phyloP scores from a whole-genome alignment of 2,329 filamentous ascomycete genomes.

The Exophiala viscosa region DNA sequence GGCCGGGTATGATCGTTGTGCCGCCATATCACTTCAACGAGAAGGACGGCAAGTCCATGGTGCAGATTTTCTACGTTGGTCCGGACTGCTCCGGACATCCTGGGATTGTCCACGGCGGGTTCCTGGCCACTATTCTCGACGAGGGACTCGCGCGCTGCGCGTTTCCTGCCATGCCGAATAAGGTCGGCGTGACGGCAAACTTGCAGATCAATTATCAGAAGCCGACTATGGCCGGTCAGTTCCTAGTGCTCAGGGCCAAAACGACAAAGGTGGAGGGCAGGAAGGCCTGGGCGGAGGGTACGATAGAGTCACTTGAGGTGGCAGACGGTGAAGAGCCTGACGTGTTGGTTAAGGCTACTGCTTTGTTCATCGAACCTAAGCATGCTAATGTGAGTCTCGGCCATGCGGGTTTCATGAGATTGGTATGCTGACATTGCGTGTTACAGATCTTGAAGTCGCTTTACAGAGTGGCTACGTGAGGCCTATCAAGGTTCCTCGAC shows the following conservation, averaged over 20 bases:
- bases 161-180: slow-evolving; percentile 82
- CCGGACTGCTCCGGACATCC: slow-evolving; percentile 81
- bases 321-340: slow-evolving; percentile 59
- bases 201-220: slow-evolving; percentile 77
- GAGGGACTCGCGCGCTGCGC: slow-evolving; percentile 85
- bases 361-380: slow-evolving; percentile 83
- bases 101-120: slow-evolving; percentile 83
- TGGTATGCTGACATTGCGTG: slow-evolving; percentile 4
- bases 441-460: slow-evolving; percentile 26
- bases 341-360: slow-evolving; percentile 76
- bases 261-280: slow-evolving; percentile 84
- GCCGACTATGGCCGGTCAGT: slow-evolving; percentile 71
- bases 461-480: slow-evolving; percentile 17
- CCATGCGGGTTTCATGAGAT: not conserved
- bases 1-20: slow-evolving; percentile 70
- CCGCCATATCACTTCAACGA: slow-evolving; percentile 77
- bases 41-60: slow-evolving; percentile 63
- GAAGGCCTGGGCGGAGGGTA: slow-evolving; percentile 90
- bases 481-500: not conserved
- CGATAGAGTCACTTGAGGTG: slow-evolving; percentile 71
- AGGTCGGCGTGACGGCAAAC: slow-evolving; percentile 80
- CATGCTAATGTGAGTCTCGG: slow-evolving; percentile 62
- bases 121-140: slow-evolving; percentile 88
- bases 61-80: slow-evolving; percentile 74
- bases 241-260: slow-evolving; percentile 72